Evolutionary conservation across 2,329 filamentous ascomycete species (phyloP).

Genomic region (Keithomyces neogunnii): DNA sequence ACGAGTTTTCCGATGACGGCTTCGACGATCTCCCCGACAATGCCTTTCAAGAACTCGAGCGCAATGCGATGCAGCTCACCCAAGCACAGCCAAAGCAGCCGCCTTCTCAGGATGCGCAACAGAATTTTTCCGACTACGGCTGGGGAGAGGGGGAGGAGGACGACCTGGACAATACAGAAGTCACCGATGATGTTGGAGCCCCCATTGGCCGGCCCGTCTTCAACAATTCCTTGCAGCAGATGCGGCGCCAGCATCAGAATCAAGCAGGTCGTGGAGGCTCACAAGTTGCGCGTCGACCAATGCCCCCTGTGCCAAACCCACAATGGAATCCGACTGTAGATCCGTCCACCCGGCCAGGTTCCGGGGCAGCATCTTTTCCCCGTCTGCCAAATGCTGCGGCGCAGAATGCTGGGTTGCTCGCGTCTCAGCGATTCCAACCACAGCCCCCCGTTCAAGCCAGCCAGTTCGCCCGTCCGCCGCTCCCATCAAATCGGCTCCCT

Average conservation of each 20-base stretch:
- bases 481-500: constrained; percentile 16
- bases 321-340: constrained; percentile 29
- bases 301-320: constrained; percentile 25
- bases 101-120: constrained; percentile 14
- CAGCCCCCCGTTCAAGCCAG: constrained; percentile 26
- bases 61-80: constrained; percentile 53
- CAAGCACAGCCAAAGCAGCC: constrained; percentile 28
- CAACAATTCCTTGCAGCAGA: constrained; percentile 27
- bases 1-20: constrained; percentile 56
- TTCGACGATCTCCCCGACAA: constrained; percentile 52
- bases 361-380: constrained; percentile 9
- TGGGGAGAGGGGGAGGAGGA: constrained; percentile 44
- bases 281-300: constrained; percentile 16
- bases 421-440: constrained; percentile 21
- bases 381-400: constrained; percentile 10
- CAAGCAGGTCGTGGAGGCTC: constrained; percentile 15
- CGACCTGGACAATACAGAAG: constrained; percentile 49
- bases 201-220: constrained; percentile 26
- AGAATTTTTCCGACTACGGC: constrained; percentile 28
- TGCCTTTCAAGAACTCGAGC: constrained; percentile 53
- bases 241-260: constrained; percentile 22
- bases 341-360: constrained; percentile 12
- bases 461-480: constrained; percentile 31
- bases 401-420: constrained; percentile 15
- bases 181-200: constrained; percentile 39